phyloP scores from a whole-genome alignment of 225 moss, liverwort and hornwort species.

The Bryum argenteum region DNA sequence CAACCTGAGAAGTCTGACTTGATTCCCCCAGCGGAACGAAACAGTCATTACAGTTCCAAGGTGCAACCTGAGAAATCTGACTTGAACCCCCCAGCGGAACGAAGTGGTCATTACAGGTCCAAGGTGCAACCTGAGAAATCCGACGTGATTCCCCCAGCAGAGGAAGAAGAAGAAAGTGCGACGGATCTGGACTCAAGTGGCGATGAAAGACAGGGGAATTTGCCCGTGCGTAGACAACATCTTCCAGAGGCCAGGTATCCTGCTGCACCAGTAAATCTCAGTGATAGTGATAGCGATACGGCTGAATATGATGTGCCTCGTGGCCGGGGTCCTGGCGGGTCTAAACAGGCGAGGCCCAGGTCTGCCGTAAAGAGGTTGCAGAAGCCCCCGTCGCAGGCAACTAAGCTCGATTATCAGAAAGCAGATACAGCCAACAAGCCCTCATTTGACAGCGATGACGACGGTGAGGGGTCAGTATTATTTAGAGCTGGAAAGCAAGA shows the following conservation, averaged over 20 bases:
- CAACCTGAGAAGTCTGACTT: constrained; percentile 28
- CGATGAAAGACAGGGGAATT: constrained; percentile 31
- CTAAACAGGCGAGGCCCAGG: constrained; percentile 40
- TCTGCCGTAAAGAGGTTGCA: constrained; percentile 28
- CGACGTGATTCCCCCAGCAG: too few relatives aligned
- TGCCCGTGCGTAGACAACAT: constrained; percentile 13
- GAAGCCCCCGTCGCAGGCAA: constrained; percentile 39
- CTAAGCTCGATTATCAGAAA: constrained; percentile 42
- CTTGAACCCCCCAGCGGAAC: constrained; percentile 16
- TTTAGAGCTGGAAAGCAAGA: constrained; percentile 36
- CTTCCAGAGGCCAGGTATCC: constrained; percentile 32
- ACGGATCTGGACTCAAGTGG: constrained; percentile 46
- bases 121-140: too few relatives aligned
- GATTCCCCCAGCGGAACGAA: constrained; percentile 22
- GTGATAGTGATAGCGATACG: constrained; percentile 52
- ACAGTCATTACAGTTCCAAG: constrained; percentile 34
- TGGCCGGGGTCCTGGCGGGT: constrained; percentile 64
- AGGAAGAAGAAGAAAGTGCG: constrained; percentile 44
- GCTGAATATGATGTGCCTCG: constrained; percentile 57
- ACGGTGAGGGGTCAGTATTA: constrained; percentile 23
- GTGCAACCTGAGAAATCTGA: constrained; percentile 28
- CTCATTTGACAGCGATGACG: constrained; percentile 34
- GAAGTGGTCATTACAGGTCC: too few relatives aligned
- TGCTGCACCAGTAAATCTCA: constrained; percentile 18
- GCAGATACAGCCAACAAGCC: constrained; percentile 34